Percentiles rank a stretch among this genome's conserved stretches.
Evolutionary conservation across 257 asterid genomes (phyloP).

Genomic region (Solanum boliviense): DNA sequence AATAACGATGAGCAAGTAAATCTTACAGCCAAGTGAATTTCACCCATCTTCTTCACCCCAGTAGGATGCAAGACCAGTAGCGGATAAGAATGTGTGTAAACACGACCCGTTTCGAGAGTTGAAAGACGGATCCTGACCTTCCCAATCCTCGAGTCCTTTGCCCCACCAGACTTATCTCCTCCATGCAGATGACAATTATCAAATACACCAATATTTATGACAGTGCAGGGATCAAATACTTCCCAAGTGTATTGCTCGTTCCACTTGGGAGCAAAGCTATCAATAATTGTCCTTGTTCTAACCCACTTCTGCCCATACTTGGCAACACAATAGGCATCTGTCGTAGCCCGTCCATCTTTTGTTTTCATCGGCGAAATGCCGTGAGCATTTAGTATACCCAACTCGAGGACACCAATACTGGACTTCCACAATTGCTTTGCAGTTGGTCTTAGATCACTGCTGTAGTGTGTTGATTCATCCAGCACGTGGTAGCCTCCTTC

Average conservation of each 20-base stretch:
- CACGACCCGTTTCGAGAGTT: conserved; percentile 58
- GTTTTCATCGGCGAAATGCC: conserved; percentile 60
- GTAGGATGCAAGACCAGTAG: conserved; percentile 55
- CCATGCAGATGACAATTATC: conserved; percentile 57
- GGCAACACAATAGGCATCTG: conserved; percentile 76
- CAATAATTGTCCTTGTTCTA: conserved; percentile 54
- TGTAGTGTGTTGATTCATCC: conserved; percentile 64
- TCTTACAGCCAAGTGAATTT: conserved; percentile 57
- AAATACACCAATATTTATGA: conserved; percentile 57
- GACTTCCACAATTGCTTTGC: conserved; percentile 63
- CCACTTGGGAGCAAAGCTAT: conserved; percentile 64
- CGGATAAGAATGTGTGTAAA: conserved; percentile 56
- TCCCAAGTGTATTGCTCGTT: conserved; percentile 83
- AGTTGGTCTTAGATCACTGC: conserved; percentile 67
- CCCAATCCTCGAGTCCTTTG: conserved; percentile 53
- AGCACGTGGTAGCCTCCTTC: conserved; percentile 83
- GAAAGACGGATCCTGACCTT: conserved; percentile 73
- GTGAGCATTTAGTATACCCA: conserved; percentile 50
- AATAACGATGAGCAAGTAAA: conserved; percentile 54
- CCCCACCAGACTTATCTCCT: conserved; percentile 40
- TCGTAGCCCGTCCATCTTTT: conserved; percentile 40
- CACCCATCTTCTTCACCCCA: conserved; percentile 78
- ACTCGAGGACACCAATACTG: conserved; percentile 63
- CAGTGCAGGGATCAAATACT: conserved; percentile 69
- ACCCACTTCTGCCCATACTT: conserved; percentile 68